Evolutionary conservation across 768 basidiomycete genomes (phyloP), one percentile per base, ranked within the genome.

Genomic region (Rhizopogon vesiculosus): DNA sequence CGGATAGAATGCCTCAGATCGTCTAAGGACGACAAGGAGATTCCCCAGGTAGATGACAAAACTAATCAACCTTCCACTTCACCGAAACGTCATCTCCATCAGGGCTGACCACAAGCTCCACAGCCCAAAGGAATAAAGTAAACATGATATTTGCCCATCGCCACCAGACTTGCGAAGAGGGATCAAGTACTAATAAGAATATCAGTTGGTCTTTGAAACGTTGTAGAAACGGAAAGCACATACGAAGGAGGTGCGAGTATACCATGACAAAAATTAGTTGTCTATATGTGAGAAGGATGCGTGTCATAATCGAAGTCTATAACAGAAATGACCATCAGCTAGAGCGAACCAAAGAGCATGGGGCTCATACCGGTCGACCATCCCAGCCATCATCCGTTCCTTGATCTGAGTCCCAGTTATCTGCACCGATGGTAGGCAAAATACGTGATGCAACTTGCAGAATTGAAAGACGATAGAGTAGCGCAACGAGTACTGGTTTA

Each of bases 161-260:
- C 88, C 91, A 93, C 91, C 91, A 93, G 48, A 92, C 83, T 65
- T 93, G 91, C n/a, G 89, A 90, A 18, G 91, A 88, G 64, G 90
- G 87, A 63, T 93, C 91, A 52, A 93, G 75, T 44, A 93, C 91
- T 92, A 52, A 31, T 53, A n/a, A n/a, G 29, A 35, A 42, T 41
- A 51, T 58, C 12, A 66, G 48, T 25, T 5, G 31, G 12, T 28
- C 10, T 13, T 53, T 16, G 22, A 41, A 54, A 29, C 51, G 7
- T 6, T 31, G 45, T 43, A 1, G 25, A 54, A 40, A 38, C 18
- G 57, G 29, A 15, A 45, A 12, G 48, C 5, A 79, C 90, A 65
- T 63, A 93, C 91, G 75, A 16, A 94, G 78, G 5, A 94, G 74
- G 66, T 94, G 89, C 0, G 92, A 91, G 64, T 94, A 94, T 3